Percentiles rank a stretch among this genome's conserved stretches.
These are phyloP conservation scores for Metarhizium guizhouense DNA, from an alignment of 2,329 filamentous ascomycete genomes.

Conservation along the genomic window DNA sequence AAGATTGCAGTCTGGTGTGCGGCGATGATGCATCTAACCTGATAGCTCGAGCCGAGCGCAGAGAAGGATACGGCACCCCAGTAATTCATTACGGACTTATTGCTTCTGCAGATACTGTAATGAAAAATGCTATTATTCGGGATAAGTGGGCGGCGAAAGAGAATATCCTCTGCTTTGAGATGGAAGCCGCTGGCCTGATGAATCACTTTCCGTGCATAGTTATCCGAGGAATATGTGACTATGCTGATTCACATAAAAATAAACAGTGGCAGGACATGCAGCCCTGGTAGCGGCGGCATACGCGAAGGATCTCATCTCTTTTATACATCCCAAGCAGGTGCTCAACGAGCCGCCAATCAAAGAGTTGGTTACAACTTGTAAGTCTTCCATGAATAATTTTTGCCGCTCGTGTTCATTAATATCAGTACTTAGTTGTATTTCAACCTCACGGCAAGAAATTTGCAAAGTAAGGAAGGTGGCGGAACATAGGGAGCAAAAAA, in stretches of 20 bases:
- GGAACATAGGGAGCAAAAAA: too few species aligned
- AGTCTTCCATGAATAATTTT: too few species aligned
- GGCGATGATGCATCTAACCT: not conserved
- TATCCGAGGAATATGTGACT: not conserved
- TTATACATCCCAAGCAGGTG: too few species aligned
- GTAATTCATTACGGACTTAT: constrained; percentile 13
- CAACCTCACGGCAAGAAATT: too few species aligned
- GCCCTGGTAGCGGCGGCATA: not conserved
- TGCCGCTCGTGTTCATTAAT: too few species aligned
- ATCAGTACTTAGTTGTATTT: too few species aligned
- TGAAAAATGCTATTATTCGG: not conserved
- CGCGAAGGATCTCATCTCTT: constrained; percentile 1
- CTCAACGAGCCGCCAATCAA: too few species aligned
- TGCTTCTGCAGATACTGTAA: not conserved
- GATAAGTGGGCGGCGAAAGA: constrained; percentile 18
- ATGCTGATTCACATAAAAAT: not conserved
- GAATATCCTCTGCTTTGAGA: not conserved
- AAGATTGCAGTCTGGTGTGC: not conserved
- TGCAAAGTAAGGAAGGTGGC: too few species aligned
- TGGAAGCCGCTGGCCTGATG: not conserved
- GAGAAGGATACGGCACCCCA: not conserved
- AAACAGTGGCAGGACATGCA: not conserved
- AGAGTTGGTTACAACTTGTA: too few species aligned
- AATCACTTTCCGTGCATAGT: not conserved
- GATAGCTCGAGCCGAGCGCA: not conserved